phyloP scores from a whole-genome alignment of 345 rosid species.

The Eucalyptus grandis region DNA sequence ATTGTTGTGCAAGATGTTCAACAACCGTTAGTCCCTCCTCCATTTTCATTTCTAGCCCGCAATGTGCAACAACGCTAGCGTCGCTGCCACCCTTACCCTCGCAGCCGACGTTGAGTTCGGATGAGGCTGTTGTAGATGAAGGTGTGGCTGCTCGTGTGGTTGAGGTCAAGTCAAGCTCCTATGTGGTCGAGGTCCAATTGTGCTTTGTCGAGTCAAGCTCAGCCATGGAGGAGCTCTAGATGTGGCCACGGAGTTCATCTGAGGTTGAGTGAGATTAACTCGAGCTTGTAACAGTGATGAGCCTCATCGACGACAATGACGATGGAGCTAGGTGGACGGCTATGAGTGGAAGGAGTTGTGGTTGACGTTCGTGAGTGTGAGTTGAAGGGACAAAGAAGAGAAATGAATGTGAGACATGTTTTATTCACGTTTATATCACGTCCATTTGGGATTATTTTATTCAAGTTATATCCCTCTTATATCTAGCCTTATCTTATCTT shows the following conservation, averaged over 20 bases:
- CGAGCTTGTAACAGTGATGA: background rate
- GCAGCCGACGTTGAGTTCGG: background rate
- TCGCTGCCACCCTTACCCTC: background rate
- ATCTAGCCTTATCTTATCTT: background rate
- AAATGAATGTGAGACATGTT: background rate
- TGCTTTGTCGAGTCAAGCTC: background rate
- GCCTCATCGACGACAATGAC: background rate
- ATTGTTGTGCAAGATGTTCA: too few relatives aligned
- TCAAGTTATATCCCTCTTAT: background rate
- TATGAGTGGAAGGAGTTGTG: background rate
- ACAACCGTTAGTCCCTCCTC: background rate
- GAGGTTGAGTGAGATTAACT: background rate
- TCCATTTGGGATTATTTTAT: background rate
- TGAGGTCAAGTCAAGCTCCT: background rate
- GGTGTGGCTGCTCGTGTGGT: background rate
- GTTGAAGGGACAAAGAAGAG: background rate
- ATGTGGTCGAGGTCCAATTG: background rate
- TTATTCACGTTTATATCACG: background rate
- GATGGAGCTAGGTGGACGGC: background rate
- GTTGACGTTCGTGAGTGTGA: background rate
- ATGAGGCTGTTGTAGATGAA: background rate
- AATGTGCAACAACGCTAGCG: background rate
- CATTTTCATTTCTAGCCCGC: background rate
- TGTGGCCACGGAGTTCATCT: background rate
- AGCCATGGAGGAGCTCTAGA: background rate